Evolutionary conservation across 2,329 filamentous ascomycete species (phyloP).

Genomic region (Penicillium sp.): DNA sequence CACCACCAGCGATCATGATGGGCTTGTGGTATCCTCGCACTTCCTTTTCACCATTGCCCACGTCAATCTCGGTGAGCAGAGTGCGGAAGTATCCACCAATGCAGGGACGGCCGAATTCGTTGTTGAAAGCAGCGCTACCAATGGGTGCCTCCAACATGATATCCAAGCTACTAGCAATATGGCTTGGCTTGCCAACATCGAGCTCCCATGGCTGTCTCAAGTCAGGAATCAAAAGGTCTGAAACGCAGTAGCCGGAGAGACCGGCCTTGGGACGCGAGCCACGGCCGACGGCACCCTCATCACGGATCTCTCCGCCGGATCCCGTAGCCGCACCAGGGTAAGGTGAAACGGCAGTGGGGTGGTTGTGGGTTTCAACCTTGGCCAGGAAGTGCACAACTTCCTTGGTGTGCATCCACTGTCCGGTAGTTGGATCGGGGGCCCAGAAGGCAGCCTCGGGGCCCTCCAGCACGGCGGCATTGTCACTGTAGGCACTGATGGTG

Average conservation of each 20-base stretch:
- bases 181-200: conserved; percentile 81
- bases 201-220: conserved; percentile 84
- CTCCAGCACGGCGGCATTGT: conserved; percentile 91
- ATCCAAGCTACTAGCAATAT: conserved; percentile 90
- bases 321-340: conserved; percentile 93
- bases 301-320: conserved; percentile 90
- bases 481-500: conserved; percentile 94
- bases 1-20: conserved; percentile 95
- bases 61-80: conserved; percentile 66
- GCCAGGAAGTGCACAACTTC: conserved; percentile 83
- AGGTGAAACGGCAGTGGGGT: conserved; percentile 91
- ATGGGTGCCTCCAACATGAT: conserved; percentile 98
- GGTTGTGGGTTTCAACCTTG: conserved; percentile 98
- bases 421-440: conserved; percentile 82
- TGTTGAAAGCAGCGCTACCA: conserved; percentile 93
- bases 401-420: conserved; percentile 82
- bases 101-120: conserved; percentile 91
- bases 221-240: conserved; percentile 85
- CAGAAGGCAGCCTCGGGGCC: conserved; percentile 73
- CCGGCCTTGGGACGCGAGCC: conserved; percentile 93
- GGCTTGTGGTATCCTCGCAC: conserved; percentile 95
- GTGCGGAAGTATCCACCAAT: conserved; percentile 90
- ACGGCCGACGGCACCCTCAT: conserved; percentile 89
- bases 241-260: conserved; percentile 89
- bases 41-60: conserved; percentile 63